Conservation (phyloP, 1,284 basidiomycete species). For the Cutaneotrichosporon spelunceum region DNA sequence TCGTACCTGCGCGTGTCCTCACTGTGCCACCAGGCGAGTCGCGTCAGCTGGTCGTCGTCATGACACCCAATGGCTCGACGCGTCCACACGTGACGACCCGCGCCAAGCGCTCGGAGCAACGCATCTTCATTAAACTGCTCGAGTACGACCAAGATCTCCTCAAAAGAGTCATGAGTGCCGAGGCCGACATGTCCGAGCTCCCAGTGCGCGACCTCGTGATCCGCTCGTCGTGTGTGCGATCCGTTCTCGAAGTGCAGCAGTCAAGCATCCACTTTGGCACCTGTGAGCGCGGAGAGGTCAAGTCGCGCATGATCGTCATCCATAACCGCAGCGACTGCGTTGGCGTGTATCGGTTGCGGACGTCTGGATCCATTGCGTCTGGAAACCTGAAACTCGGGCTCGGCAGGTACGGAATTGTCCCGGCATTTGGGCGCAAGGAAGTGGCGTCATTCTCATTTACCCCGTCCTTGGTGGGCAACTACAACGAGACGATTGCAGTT, state of each 20-base stretch:
- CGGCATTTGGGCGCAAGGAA: slow-evolving; percentile 55
- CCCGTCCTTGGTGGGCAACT: slow-evolving; percentile 53
- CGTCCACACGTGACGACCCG: slow-evolving; percentile 53
- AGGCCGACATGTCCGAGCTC: slow-evolving; percentile 47
- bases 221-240: slow-evolving; percentile 52
- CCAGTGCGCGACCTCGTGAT: slow-evolving; percentile 56
- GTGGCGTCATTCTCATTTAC: slow-evolving; percentile 53
- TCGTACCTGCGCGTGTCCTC: slow-evolving; percentile 50
- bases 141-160: slow-evolving; percentile 51
- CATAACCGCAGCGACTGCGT: slow-evolving; percentile 54
- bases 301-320: slow-evolving; percentile 55
- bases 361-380: slow-evolving; percentile 56
- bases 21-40: slow-evolving; percentile 44
- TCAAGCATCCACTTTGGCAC: slow-evolving; percentile 57
- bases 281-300: slow-evolving; percentile 55
- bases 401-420: slow-evolving; percentile 55
- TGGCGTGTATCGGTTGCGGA: slow-evolving; percentile 55
- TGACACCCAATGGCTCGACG: slow-evolving; percentile 54
- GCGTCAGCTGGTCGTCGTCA: slow-evolving; percentile 52
- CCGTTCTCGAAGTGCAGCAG: slow-evolving; percentile 55
- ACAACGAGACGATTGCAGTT: slow-evolving; percentile 54
- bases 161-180: slow-evolving; percentile 9
- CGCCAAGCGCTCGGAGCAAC: slow-evolving; percentile 54
- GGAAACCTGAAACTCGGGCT: slow-evolving; percentile 55
- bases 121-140: slow-evolving; percentile 53